Evolutionary conservation across 768 basidiomycete genomes (phyloP), one percentile per base, ranked within the genome.

Genomic region (Tremella fuciformis): DNA sequence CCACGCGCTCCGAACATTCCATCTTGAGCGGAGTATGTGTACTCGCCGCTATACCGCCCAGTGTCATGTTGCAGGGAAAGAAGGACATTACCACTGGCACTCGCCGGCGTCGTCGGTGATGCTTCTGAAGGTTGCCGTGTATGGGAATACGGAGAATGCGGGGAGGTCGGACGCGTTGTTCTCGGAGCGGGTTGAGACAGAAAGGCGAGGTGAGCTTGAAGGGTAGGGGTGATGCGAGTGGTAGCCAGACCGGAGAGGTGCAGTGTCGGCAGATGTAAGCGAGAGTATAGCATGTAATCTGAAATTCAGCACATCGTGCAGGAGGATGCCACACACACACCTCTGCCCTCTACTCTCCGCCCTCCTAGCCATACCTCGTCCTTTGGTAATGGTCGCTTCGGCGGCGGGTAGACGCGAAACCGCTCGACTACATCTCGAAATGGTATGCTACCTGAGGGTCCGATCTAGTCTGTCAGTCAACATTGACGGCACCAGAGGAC

Each of bases 251-350:
- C 94, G 67, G 96, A 91, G 40, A 97, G 80, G 44, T 91, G 81
- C 9, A 91, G 86, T 0, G 88, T 87, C 0, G 94, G 93, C 3
- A 96, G 82, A 76, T 94, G 91, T 40, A 93, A 81, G 2, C 91
- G 85, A 15, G 94, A 94, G 74, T 94, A 97, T 21, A 97, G 80
- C 39, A 98, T 83, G 76, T 92, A 98, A 77, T 97, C 94, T 93
- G 66, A 52, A 8, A 37, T 46, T n/a, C 48, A 46, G 15, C 37
- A 55, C 38, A 15, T 55, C 6, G 6, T 6, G 16, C 39, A 57
- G 11, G 25, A 47, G 21, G 15, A 59, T 37, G 18, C 8, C 13
- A 13, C 24, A 13, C 34, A 22, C 22, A 49, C 21, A 90, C 93
- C 91, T 58, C 87, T 83, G 18, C 81, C 81, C 69, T 90, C 84